These are phyloP conservation scores for Microcos paniculata DNA, from an alignment of 345 rosid species.

Conservation along the genomic window DNA sequence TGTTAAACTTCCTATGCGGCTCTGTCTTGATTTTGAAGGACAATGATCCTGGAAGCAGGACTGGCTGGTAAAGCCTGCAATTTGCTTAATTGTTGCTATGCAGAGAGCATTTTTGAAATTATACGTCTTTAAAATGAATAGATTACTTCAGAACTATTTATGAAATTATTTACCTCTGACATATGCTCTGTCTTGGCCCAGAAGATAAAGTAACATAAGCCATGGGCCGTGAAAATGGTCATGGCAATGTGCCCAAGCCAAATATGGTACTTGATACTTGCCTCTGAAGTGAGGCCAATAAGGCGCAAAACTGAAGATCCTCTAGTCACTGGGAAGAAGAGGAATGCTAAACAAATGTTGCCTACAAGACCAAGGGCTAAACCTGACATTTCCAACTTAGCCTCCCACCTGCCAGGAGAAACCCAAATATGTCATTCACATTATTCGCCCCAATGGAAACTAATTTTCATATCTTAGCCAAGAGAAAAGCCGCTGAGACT, in stretches of 20 bases:
- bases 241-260: constrained; percentile 67
- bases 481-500: background rate
- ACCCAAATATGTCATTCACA: background rate
- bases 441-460: background rate
- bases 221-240: constrained; percentile 43
- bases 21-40: no score
- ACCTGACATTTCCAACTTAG: constrained; percentile 49
- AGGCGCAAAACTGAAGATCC: constrained; percentile 58
- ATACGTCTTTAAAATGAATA: background rate
- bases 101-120: background rate
- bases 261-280: constrained; percentile 63
- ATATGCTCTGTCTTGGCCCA: constrained; percentile 50
- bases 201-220: constrained; percentile 44
- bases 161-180: constrained; percentile 29
- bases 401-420: constrained; percentile 43
- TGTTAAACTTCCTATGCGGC: no score
- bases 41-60: background rate
- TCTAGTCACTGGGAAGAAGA: constrained; percentile 65
- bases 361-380: constrained; percentile 54
- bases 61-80: background rate
- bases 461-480: background rate
- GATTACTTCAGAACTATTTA: background rate
- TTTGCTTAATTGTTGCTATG: background rate
- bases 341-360: constrained; percentile 59
- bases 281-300: constrained; percentile 60